These are phyloP conservation scores for Bjerkandera adusta DNA, from an alignment of 1,284 basidiomycete genomes.

Conservation along the genomic window DNA sequence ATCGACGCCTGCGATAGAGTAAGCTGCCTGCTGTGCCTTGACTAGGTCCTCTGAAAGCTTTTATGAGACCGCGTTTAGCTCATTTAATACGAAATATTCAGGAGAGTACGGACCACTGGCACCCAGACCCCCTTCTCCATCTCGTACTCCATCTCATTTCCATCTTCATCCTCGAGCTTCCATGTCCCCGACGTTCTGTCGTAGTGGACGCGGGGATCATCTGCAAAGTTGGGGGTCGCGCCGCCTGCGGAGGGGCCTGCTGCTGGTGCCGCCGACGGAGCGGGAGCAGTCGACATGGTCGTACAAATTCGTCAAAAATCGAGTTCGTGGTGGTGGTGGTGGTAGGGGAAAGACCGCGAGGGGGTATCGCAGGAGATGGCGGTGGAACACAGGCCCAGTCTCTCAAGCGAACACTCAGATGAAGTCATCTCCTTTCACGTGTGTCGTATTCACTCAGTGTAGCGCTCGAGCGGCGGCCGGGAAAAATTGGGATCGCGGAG, in stretches of 20 bases:
- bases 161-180: conserved; percentile 88
- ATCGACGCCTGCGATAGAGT: conserved; percentile 87
- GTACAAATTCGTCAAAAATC: conserved; percentile 7
- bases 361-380: too few species aligned
- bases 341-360: too few species aligned
- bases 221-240: conserved; percentile 67
- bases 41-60: conserved; percentile 82
- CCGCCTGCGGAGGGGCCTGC: conserved; percentile 50
- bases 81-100: not conserved
- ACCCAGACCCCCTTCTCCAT: conserved; percentile 73
- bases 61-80: conserved; percentile 1
- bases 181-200: conserved; percentile 78
- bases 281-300: conserved; percentile 16
- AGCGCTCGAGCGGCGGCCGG: too few species aligned
- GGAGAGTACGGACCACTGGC: conserved; percentile 62
- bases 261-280: conserved; percentile 45
- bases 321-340: not conserved
- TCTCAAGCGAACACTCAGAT: too few species aligned
- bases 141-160: conserved; percentile 88
- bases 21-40: conserved; percentile 88
- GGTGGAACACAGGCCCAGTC: too few species aligned
- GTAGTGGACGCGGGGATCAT: conserved; percentile 79
- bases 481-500: too few species aligned
- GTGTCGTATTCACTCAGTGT: too few species aligned
- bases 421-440: too few species aligned